Conservation (phyloP, 495 filamentous ascomycete genomes). For the Penicillium paradoxum region DNA sequence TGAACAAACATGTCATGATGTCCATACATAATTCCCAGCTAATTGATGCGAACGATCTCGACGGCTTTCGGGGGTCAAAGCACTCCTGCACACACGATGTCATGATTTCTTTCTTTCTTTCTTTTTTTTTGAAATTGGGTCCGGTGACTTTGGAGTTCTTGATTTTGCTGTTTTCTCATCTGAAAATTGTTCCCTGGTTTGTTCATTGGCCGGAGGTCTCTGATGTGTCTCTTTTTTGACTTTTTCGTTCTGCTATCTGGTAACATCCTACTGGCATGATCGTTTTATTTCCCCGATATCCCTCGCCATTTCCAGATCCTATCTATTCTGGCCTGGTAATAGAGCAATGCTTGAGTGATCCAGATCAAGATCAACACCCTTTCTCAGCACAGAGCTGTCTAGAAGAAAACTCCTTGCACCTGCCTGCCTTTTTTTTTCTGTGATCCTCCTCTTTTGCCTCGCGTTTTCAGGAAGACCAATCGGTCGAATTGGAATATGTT, state of each 20-base stretch:
- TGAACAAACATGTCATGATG: conserved; percentile 11
- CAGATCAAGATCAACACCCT: background rate
- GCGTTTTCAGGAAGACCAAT: background rate
- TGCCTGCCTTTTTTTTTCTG: background rate
- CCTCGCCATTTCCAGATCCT: conserved; percentile 13
- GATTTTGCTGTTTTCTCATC: conserved; percentile 8
- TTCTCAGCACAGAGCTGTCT: conserved; percentile 10
- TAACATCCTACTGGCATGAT: conserved; percentile 6
- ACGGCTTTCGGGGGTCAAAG: conserved; percentile 11
- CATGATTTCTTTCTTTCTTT: conserved; percentile 12
- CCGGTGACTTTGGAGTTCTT: conserved; percentile 25
- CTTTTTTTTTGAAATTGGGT: conserved; percentile 3
- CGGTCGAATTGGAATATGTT: background rate
- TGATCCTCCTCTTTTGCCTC: conserved; percentile 9
- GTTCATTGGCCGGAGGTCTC: background rate
- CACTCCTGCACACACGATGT: conserved; percentile 19
- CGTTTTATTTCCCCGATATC: conserved; percentile 14
- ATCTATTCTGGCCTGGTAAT: conserved; percentile 13
- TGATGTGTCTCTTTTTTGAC: background rate
- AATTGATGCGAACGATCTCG: conserved; percentile 21
- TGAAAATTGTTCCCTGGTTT: background rate
- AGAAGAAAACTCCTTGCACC: conserved; percentile 10
- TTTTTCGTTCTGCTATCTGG: conserved; percentile 4
- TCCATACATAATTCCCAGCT: conserved; percentile 23
- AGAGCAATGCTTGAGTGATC: conserved; percentile 20